These are phyloP conservation scores for Aspergillus nomiae DNA, from an alignment of 2,329 filamentous ascomycete species.

Conservation along the genomic window DNA sequence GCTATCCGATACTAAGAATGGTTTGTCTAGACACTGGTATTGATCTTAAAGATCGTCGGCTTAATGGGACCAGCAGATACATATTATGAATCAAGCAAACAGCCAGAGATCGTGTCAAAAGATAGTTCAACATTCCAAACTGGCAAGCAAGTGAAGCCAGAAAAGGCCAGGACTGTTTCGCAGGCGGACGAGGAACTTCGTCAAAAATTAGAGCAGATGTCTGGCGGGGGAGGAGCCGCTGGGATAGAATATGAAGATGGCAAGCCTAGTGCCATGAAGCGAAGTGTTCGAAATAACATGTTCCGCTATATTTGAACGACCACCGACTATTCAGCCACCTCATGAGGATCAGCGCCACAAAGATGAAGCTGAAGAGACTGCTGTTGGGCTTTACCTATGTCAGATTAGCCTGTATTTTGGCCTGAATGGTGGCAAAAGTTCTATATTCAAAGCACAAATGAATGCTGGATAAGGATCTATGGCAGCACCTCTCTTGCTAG, in stretches of 20 bases:
- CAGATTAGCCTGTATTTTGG: neutral
- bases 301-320: slow-evolving; percentile 64
- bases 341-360: neutral
- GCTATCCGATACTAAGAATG: slow-evolving; percentile 4
- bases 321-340: neutral
- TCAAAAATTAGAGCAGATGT: slow-evolving; percentile 64
- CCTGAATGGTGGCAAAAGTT: neutral
- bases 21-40: neutral
- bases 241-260: slow-evolving; percentile 77
- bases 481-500: neutral
- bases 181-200: slow-evolving; percentile 69
- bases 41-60: neutral
- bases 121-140: slow-evolving; percentile 8
- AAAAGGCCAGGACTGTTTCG: slow-evolving; percentile 57
- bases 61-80: neutral
- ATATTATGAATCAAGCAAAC: neutral
- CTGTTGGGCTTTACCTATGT: neutral
- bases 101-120: neutral
- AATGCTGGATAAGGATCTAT: neutral
- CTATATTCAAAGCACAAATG: neutral
- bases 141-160: slow-evolving; percentile 12
- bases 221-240: slow-evolving; percentile 70
- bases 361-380: neutral
- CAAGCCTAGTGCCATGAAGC: slow-evolving; percentile 70
- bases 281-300: slow-evolving; percentile 75